Evolutionary conservation across 306 rosid species (phyloP), one percentile per base, ranked within the genome.

Genomic region (Malus sieversii): DNA sequence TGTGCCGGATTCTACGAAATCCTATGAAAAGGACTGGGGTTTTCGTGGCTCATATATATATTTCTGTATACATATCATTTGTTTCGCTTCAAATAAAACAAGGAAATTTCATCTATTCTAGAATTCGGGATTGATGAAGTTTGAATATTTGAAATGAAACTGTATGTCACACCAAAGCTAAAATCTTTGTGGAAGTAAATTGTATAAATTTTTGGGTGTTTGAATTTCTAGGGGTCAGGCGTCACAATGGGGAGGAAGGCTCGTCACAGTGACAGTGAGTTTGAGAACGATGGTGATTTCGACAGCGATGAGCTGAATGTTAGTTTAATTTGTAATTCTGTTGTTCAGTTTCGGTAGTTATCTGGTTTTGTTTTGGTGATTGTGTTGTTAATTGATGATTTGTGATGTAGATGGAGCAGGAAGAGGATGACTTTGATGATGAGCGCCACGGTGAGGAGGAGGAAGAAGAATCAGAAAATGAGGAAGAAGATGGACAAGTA

Each of bases 401-500:
- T 51, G 10, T 84, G 42, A 38, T 84, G 78, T 33, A 87, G 89
- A 46, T 80, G 74, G 80, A 67, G 44, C 57, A 71, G 15, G 73
- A 73, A 4, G 81, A 52, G 2, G 81, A 67, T 11, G 82, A 71
- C 19, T 63, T 58, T 35, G 84, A 59, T 44, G 79, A 33, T 10
- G 85, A 70, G 48, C 82, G 73, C 10, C 83, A 79, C 4, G 85
- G 80, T 0, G 84, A 71, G 10, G 85, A 78, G 18, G 76, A 76
- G 3, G 79, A 63, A 7, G 82, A 59, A 6, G 78, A 16, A 2
- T 59, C 64, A 4, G 18, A 59, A 59, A 14, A 59, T 23, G 65
- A 22, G 22, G 90, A 65, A 71, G 86, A 75, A 0, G 84, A 77
- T 11, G 91, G 82, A 10, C 89, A 51, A 10, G 75, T 45, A 30